A percentile compares a stretch with the other conserved stretches of the same genome.
Conservation (phyloP, 495 filamentous ascomycete genomes). For the Aspergillus wentii region DNA sequence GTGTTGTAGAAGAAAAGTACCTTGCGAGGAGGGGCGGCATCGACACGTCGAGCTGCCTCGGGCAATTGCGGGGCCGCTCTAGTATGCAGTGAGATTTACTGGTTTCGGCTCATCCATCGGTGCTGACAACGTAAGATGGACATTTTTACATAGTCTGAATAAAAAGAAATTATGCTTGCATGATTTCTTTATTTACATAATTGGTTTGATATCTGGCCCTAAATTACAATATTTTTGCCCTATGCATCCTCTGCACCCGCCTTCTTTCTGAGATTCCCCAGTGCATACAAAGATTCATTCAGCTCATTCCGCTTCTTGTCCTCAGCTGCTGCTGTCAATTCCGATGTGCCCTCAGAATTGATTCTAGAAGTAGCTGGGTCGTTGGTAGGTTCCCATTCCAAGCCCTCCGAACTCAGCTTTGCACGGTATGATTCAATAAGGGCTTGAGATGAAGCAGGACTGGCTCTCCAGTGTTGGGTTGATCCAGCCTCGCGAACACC, state of each 20-base stretch:
- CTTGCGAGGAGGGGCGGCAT: conserved; percentile 21
- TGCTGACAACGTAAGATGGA: background rate
- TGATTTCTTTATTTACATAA: background rate
- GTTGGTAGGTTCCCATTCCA: conserved; percentile 20
- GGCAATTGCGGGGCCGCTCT: too few species aligned
- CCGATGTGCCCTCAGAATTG: conserved; percentile 30
- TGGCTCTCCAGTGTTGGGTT: conserved; percentile 27
- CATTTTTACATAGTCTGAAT: too few species aligned
- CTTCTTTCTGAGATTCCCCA: conserved; percentile 70
- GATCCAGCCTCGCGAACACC: conserved; percentile 37
- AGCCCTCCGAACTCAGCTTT: conserved; percentile 6
- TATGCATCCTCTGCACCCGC: conserved; percentile 21
- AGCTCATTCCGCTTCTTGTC: conserved; percentile 28
- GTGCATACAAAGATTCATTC: conserved; percentile 58
- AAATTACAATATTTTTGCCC: conserved; percentile 3
- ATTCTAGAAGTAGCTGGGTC: conserved; percentile 19
- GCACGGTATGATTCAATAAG: conserved; percentile 27
- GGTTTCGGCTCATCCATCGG: too few species aligned
- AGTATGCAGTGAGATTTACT: too few species aligned
- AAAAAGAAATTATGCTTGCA: background rate
- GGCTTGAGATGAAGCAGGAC: conserved; percentile 9
- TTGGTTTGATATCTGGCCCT: background rate
- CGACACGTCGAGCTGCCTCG: conserved; percentile 17
- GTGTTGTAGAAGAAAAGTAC: conserved; percentile 13
- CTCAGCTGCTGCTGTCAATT: conserved; percentile 23